phyloP scores from a whole-genome alignment of 164 flowering plant genomes.

The Umbellularia californica region DNA sequence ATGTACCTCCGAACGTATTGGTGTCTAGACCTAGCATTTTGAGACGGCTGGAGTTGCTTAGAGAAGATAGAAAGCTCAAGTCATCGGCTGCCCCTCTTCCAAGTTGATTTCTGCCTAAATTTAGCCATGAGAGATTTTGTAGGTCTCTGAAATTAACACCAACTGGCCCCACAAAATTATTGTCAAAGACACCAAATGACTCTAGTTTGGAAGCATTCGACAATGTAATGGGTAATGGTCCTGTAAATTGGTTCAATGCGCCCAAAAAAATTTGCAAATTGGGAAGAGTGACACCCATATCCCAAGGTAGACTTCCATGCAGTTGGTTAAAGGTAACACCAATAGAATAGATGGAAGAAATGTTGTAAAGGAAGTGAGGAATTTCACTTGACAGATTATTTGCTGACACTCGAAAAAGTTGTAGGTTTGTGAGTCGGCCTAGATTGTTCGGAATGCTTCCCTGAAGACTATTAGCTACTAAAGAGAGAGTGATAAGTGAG shows the following conservation, averaged over 20 bases:
- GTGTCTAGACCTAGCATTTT: neutral
- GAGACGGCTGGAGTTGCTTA: conserved; percentile 5
- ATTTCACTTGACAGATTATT: conserved; percentile 40
- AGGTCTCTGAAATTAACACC: conserved; percentile 4
- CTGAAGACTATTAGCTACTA: conserved; percentile 20
- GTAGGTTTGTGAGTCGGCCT: conserved; percentile 22
- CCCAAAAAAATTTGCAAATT: conserved; percentile 4
- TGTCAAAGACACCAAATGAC: neutral
- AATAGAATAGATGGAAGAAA: conserved; percentile 31
- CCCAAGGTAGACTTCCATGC: conserved; percentile 21
- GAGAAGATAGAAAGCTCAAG: conserved; percentile 1
- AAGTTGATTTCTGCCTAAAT: neutral
- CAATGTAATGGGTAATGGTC: conserved; percentile 4
- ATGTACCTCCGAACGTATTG: neutral
- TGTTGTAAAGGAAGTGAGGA: conserved; percentile 41
- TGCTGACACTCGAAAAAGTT: conserved; percentile 22
- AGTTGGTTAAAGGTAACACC: conserved; percentile 30
- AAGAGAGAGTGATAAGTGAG: conserved; percentile 15
- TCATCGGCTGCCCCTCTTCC: neutral
- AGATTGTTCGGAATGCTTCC: conserved; percentile 37
- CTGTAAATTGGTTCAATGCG: neutral
- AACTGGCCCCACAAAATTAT: conserved; percentile 7
- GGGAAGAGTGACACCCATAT: conserved; percentile 22
- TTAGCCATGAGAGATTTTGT: neutral
- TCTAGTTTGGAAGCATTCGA: conserved; percentile 4